Evolutionary conservation across 2,329 filamentous ascomycete genomes (phyloP).

Genomic region (Fusarium guadeloupense): DNA sequence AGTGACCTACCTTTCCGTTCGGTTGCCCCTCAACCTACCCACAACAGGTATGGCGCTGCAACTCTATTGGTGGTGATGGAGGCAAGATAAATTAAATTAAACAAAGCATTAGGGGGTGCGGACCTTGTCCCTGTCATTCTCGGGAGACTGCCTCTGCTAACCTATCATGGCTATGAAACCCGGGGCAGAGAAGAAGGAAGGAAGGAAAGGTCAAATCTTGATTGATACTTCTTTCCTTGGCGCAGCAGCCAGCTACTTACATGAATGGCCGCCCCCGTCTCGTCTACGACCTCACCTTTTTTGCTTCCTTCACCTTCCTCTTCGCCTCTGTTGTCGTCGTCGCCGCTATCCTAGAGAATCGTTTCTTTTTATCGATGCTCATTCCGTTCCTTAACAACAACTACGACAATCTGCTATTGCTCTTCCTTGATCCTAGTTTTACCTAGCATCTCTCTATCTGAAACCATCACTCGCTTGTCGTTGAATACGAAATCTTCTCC

Average conservation of each 20-base stretch:
- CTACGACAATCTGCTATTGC: slow-evolving; percentile 8
- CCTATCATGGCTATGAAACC: slow-evolving; percentile 30
- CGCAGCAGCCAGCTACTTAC: slow-evolving; percentile 25
- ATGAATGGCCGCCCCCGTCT: slow-evolving; percentile 17
- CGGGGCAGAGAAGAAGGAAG: not conserved
- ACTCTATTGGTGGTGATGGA: slow-evolving; percentile 27
- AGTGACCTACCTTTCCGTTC: not conserved
- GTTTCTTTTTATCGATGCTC: slow-evolving; percentile 37
- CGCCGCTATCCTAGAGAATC: slow-evolving; percentile 31
- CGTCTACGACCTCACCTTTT: slow-evolving; percentile 15
- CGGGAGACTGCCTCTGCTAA: slow-evolving; percentile 21
- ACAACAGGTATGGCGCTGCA: slow-evolving; percentile 26
- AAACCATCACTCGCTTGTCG: slow-evolving; percentile 14
- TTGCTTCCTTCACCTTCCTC: slow-evolving; percentile 21
- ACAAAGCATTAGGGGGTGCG: slow-evolving; percentile 24
- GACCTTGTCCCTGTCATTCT: slow-evolving; percentile 16
- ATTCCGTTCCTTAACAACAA: slow-evolving; percentile 40
- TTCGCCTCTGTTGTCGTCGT: slow-evolving; percentile 25
- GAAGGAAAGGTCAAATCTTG: slow-evolving; percentile 14
- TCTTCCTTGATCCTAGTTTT: slow-evolving; percentile 25
- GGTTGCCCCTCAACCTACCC: slow-evolving; percentile 14
- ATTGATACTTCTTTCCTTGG: slow-evolving; percentile 16
- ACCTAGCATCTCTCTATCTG: slow-evolving; percentile 13
- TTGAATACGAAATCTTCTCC: slow-evolving; percentile 28
- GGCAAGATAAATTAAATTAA: slow-evolving; percentile 39